Evolutionary conservation across 129 eudicot species (phyloP), one percentile per base, ranked within the genome.

Genomic region (Flaveria robusta): DNA sequence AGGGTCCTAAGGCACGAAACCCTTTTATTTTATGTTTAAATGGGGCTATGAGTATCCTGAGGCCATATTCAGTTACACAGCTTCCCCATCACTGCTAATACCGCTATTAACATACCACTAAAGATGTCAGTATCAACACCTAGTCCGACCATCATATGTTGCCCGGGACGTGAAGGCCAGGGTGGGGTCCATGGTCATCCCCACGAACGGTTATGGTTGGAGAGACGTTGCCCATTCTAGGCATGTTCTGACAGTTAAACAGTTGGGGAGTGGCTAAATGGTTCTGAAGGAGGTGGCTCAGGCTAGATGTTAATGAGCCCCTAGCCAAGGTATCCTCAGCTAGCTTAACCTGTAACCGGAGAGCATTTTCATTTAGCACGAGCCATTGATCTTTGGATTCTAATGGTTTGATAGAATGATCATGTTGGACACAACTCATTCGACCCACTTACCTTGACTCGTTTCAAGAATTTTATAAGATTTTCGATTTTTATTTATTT

Each of bases 261-360:
- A 82, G n/a, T 43, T 84, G 91, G 8, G 97, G 88, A 39, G 81
- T 62, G 75, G 68, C 77, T 24, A 88, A 58, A 65, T 87, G 93
- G 68, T 89, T 94, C 23, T 91, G 96, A 20, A 94, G 79, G 19
- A 93, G 87, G 68, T 87, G 96, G 77, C 86, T 94, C 42, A 94
- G 66, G 72, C 91, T 88, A 12, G 96, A 85, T 42, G 98, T 88
- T 72, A 90, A 62, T 1, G 97, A 86, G 68, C 98, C 97, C 70
- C 96, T 86, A 13, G 96, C 78, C 7, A 91, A 90, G 89, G 86
- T 82, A 74, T 91, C 98, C 74, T 94, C 98, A 49, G 97, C 97
- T 66, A 94, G 76, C 73, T 94, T 94, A 88, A 94, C 98, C 98
- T 93, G 84, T n/a, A 60, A 66, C 2, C 27, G 11, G 72, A 15